These are phyloP conservation scores for Betula pendula DNA, from an alignment of 306 rosid species.

Conservation along the genomic window DNA sequence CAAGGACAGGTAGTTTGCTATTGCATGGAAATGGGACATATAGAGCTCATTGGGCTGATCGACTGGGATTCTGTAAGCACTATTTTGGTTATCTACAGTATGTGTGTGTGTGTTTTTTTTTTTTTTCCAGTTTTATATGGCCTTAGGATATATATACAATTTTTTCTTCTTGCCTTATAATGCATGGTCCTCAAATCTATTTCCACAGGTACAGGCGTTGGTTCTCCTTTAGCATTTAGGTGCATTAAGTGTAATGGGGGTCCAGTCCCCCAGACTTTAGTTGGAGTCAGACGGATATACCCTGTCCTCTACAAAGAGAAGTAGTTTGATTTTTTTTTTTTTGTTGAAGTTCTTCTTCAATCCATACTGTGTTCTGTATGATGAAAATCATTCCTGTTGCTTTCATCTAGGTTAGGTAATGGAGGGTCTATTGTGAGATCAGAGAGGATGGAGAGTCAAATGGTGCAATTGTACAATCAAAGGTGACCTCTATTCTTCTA, in stretches of 20 bases:
- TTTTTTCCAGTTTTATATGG: conserved; percentile 22
- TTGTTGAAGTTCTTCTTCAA: conserved; percentile 18
- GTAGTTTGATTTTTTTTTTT: conserved; percentile 38
- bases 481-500: conserved; percentile 48
- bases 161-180: conserved; percentile 28
- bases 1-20: conserved; percentile 54
- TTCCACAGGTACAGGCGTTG: conserved; percentile 56
- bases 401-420: conserved; percentile 57
- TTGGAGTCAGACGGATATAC: conserved; percentile 74
- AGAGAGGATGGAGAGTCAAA: conserved; percentile 74
- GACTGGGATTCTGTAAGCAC: conserved; percentile 80
- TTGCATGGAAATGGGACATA: conserved; percentile 90
- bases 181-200: conserved; percentile 26
- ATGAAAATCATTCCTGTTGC: conserved; percentile 20
- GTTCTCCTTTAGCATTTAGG: conserved; percentile 82
- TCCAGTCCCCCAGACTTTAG: conserved; percentile 74
- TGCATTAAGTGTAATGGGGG: conserved; percentile 83
- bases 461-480: conserved; percentile 53
- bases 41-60: conserved; percentile 88
- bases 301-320: conserved; percentile 88
- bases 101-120: conserved; percentile 17
- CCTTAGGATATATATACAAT: conserved; percentile 11
- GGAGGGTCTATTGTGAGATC: conserved; percentile 76
- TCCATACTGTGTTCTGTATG: conserved; percentile 8
- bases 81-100: not conserved